Percentiles rank a stretch among this genome's conserved stretches.
Conservation (phyloP, 805 yeast species). For the Saccharomycopsis fibuligera region DNA sequence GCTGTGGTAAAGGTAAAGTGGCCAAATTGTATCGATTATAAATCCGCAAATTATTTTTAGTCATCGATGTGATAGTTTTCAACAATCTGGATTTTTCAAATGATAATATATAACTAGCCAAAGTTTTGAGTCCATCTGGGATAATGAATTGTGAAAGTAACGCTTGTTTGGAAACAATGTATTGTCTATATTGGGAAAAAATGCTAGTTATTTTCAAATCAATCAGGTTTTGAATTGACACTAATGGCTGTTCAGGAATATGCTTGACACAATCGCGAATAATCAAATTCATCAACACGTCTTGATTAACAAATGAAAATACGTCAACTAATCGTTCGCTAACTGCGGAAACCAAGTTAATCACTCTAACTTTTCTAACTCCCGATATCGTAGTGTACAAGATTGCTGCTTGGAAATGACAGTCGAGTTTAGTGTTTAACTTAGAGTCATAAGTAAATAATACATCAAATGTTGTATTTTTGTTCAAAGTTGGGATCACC, state of each 20-base stretch:
- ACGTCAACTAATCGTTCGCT: constrained; percentile 67
- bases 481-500: constrained; percentile 54
- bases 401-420: constrained; percentile 87
- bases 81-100: constrained; percentile 66
- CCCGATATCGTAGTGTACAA: constrained; percentile 79
- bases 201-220: constrained; percentile 48
- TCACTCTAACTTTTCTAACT: constrained; percentile 75
- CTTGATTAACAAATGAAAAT: constrained; percentile 76
- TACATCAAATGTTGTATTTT: constrained; percentile 62
- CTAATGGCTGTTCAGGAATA: constrained; percentile 37
- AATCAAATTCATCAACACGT: constrained; percentile 48
- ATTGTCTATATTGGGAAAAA: constrained; percentile 48
- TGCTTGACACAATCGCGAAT: constrained; percentile 42
- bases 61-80: constrained; percentile 31
- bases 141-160: constrained; percentile 59
- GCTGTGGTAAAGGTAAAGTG: constrained; percentile 46
- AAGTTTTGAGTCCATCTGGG: constrained; percentile 72
- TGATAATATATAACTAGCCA: constrained; percentile 62
- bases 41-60: constrained; percentile 55
- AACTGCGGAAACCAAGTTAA: constrained; percentile 76
- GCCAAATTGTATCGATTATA: constrained; percentile 46
- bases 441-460: constrained; percentile 73
- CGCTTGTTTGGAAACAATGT: constrained; percentile 36
- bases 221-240: constrained; percentile 46
- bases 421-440: constrained; percentile 62